These are phyloP conservation scores for Naganishia kalamii DNA, from an alignment of 768 basidiomycete species.

Conservation along the genomic window DNA sequence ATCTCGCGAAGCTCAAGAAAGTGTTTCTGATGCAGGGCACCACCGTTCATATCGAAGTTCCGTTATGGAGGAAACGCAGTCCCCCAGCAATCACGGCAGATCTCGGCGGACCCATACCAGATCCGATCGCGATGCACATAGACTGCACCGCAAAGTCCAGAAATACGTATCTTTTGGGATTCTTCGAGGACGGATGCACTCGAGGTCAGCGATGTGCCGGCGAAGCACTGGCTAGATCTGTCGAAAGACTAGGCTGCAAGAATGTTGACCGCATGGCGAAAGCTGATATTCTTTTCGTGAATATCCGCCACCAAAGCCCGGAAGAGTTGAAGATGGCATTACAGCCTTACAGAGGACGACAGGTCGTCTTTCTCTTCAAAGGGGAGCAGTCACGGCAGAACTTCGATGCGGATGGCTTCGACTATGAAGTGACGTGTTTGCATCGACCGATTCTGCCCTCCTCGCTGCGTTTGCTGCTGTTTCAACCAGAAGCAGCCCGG, in stretches of 20 bases:
- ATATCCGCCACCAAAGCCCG: constrained; percentile 25
- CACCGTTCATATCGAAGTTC: constrained; percentile 37
- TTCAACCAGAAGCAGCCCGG: constrained; percentile 16
- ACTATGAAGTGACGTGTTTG: constrained; percentile 29
- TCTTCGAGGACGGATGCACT: constrained; percentile 9
- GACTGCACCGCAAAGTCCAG: background rate
- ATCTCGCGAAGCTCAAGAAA: too few species aligned
- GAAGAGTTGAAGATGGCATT: background rate
- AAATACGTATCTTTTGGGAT: constrained; percentile 35
- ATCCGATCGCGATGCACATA: background rate
- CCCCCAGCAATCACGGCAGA: background rate
- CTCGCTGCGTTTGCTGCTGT: constrained; percentile 33
- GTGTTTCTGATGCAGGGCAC: too few species aligned
- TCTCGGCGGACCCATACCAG: background rate
- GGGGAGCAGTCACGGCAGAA: constrained; percentile 27
- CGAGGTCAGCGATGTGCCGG: constrained; percentile 24
- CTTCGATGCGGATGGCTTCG: constrained; percentile 17
- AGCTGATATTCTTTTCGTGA: constrained; percentile 38
- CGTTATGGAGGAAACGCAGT: constrained; percentile 18
- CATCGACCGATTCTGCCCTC: constrained; percentile 35
- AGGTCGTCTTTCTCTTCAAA: constrained; percentile 34
- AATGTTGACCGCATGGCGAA: constrained; percentile 22
- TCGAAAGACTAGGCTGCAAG: constrained; percentile 32
- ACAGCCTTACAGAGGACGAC: constrained; percentile 19
- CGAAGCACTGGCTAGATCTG: constrained; percentile 27